Evolutionary conservation across 305 asterid species (phyloP), one percentile per base, ranked within the genome.

Genomic region (Salvia sclarea): DNA sequence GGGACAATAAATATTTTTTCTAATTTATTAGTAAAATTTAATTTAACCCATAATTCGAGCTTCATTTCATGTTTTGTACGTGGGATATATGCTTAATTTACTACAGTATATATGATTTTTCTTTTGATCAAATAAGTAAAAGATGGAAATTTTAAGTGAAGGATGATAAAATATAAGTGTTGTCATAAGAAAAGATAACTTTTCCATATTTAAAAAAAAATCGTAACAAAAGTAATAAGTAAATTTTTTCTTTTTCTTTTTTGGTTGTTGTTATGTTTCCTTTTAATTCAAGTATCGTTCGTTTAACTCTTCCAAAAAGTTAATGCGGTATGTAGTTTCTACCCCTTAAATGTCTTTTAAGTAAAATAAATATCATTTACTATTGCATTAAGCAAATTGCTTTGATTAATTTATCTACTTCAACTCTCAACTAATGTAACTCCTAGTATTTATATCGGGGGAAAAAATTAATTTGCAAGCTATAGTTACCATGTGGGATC

Each of bases 321-420:
- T 40, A 40, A 20, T 22, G 33, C 10, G 8, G 30, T 33, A 17
- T 3, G 16, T 17, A 56, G 24, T 31, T 56, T 28, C 11, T 1
- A 2, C 13, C 35, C 35, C 28, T 72, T 57, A 44, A 45, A 40
- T 58, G 8, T 8, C 8, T 13, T 55, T 76, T 17, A 69, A 60
- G 18, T 35, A 25, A 6, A 47, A 54, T 72, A 54, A 66, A 70
- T 48, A 2, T 21, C 52, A 72, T 72, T 76, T 28, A 67, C 54
- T 61, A 44, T 37, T 13, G 6, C 61, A 18, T 45, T 37, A 61
- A 49, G 57, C 45, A 57, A 43, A 25, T 14, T 31, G 9, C 24
- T 61, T 61, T 38, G 24, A 49, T 25, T 49, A 8, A 37, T 8
- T 37, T 37, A 37, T 13, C 22, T 43, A 28, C 35, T 31, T 8